Evolutionary conservation across 768 basidiomycete species (phyloP).

Genomic region (Tephrocybe sp.): DNA sequence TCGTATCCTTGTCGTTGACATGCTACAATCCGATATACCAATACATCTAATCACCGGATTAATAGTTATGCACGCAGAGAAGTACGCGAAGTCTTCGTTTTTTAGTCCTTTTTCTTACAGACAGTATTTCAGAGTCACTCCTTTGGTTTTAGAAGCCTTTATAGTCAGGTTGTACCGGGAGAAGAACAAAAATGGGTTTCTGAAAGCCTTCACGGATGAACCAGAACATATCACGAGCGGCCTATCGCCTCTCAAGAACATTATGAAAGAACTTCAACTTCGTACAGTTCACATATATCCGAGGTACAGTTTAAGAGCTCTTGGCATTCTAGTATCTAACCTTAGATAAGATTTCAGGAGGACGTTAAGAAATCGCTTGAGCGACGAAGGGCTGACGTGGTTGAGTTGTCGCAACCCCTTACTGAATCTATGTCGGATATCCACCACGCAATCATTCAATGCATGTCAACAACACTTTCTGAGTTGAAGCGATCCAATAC

Average conservation of each 20-base stretch:
- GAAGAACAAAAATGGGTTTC: conserved; percentile 85
- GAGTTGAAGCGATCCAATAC: conserved; percentile 90
- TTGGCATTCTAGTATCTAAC: background rate
- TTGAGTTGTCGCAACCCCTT: conserved; percentile 87
- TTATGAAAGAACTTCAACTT: conserved; percentile 91
- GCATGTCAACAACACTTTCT: conserved; percentile 86
- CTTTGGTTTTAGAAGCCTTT: conserved; percentile 87
- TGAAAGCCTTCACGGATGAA: conserved; percentile 97
- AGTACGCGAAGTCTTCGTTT: conserved; percentile 50
- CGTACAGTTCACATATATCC: conserved; percentile 92
- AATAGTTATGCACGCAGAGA: conserved; percentile 88
- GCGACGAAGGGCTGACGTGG: conserved; percentile 83
- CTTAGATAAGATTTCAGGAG: conserved; percentile 78
- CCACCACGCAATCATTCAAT: conserved; percentile 89
- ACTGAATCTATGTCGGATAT: conserved; percentile 90
- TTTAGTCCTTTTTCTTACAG: conserved; percentile 14
- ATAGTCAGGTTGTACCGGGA: conserved; percentile 90
- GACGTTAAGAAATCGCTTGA: conserved; percentile 82
- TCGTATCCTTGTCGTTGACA: conserved; percentile 92
- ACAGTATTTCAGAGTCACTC: conserved; percentile 61
- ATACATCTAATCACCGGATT: conserved; percentile 86
- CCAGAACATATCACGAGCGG: conserved; percentile 94
- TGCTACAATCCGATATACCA: conserved; percentile 86
- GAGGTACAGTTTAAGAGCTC: conserved; percentile 55
- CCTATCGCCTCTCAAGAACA: conserved; percentile 85